Conservation (phyloP, 2,329 filamentous ascomycete species). For the Tothia fuscella region DNA sequence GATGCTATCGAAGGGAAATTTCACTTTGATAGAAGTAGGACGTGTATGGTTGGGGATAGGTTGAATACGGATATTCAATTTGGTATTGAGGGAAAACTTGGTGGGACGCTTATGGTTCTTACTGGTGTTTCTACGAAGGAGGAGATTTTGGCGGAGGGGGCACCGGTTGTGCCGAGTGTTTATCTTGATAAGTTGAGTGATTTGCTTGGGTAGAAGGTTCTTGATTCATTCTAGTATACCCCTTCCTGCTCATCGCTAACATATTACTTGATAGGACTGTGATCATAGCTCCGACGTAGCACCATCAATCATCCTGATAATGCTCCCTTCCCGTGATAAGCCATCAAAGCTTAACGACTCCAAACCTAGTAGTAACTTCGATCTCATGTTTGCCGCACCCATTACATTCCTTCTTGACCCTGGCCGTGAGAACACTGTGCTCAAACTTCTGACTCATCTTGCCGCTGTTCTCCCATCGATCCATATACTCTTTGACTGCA, state of each 20-base stretch:
- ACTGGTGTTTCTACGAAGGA: constrained; percentile 72
- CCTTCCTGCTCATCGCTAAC: too few species aligned
- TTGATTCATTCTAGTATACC: too few species aligned
- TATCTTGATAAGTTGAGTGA: constrained; percentile 82
- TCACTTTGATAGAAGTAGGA: constrained; percentile 65
- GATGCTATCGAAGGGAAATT: constrained; percentile 96
- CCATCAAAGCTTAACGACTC: not conserved
- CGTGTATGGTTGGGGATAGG: constrained; percentile 94
- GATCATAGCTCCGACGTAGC: too few species aligned
- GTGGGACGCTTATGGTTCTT: constrained; percentile 80
- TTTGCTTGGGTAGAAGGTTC: constrained; percentile 33
- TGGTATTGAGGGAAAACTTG: constrained; percentile 78
- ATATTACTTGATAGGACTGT: too few species aligned
- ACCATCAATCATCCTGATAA: too few species aligned
- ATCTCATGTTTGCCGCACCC: too few species aligned
- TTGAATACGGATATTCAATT: constrained; percentile 95
- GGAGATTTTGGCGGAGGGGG: constrained; percentile 61
- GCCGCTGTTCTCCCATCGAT: too few species aligned
- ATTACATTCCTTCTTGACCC: too few species aligned
- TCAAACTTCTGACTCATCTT: too few species aligned
- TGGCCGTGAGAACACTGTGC: too few species aligned
- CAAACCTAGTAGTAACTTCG: not conserved
- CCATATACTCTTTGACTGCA: too few species aligned
- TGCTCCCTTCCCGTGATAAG: too few species aligned
- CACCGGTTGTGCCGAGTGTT: constrained; percentile 60